These are phyloP conservation scores for Emergomyces africanus DNA, from an alignment of 2,329 filamentous ascomycete species.

Conservation along the genomic window DNA sequence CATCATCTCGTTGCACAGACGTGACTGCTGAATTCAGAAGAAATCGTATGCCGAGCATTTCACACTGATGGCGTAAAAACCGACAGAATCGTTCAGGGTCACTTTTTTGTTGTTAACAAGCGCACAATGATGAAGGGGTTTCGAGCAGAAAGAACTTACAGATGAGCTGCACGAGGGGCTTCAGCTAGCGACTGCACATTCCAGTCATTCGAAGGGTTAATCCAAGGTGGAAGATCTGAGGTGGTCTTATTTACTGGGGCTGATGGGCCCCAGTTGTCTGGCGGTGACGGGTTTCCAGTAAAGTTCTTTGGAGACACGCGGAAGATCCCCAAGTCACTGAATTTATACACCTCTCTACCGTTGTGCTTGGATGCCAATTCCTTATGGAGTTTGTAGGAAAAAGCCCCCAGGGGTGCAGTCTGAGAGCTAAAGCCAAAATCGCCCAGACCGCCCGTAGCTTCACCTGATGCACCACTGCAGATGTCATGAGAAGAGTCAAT, in stretches of 20 bases:
- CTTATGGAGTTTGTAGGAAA: neutral
- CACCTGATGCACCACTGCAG: neutral
- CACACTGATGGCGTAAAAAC: neutral
- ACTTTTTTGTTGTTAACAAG: neutral
- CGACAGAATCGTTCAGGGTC: neutral
- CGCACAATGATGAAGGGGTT: neutral
- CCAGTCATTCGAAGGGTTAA: neutral
- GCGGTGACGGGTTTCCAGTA: neutral
- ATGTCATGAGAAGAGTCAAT: conserved; percentile 1
- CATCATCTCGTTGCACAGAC: neutral
- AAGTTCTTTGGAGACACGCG: neutral
- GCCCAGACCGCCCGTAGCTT: neutral
- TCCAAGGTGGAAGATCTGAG: neutral
- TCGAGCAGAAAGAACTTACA: neutral
- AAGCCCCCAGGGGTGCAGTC: neutral
- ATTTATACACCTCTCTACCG: neutral
- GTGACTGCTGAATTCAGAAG: neutral
- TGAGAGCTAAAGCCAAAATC: neutral
- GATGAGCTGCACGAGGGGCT: neutral
- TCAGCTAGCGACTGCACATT: neutral
- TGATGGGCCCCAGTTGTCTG: neutral
- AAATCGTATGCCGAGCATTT: neutral
- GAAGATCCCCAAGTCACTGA: neutral
- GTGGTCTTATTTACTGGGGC: neutral
- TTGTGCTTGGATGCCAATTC: neutral